Conservation (phyloP, 202 grass and related monocot species). For the Panicum virgatum region DNA sequence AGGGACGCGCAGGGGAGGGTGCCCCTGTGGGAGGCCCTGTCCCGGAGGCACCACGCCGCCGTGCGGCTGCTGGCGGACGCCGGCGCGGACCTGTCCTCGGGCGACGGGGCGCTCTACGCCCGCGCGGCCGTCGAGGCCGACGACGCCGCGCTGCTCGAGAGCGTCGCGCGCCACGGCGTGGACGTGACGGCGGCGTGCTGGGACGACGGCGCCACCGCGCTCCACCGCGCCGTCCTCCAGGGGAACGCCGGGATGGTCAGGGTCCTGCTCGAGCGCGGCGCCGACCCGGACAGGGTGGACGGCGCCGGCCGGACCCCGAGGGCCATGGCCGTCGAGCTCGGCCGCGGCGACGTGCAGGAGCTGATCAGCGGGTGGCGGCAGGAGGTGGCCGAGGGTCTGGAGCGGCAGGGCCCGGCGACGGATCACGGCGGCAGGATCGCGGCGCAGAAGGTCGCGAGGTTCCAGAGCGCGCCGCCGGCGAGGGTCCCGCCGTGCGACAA, state of each 20-base stretch:
- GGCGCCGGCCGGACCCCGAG: slow-evolving; percentile 37
- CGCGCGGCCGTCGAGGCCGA: slow-evolving; percentile 47
- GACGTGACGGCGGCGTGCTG: slow-evolving; percentile 29
- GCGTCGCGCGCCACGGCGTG: slow-evolving; percentile 45
- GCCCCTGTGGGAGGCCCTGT: slow-evolving; percentile 64
- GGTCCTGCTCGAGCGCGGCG: slow-evolving; percentile 47
- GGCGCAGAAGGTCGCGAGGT: not conserved
- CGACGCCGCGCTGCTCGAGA: slow-evolving; percentile 41
- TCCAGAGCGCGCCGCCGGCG: slow-evolving; percentile 20
- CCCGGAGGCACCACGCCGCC: slow-evolving; percentile 33
- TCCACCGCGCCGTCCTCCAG: slow-evolving; percentile 57
- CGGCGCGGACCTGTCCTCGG: slow-evolving; percentile 39
- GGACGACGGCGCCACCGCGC: slow-evolving; percentile 44
- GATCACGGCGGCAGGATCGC: too few species aligned
- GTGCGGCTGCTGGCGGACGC: slow-evolving; percentile 43
- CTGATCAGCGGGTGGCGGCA: slow-evolving; percentile 17
- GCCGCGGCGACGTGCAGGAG: slow-evolving; percentile 34
- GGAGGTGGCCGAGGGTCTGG: not conserved
- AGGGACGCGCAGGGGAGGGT: slow-evolving; percentile 57
- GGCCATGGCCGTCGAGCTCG: slow-evolving; percentile 30
- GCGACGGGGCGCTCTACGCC: slow-evolving; percentile 39
- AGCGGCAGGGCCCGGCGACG: not conserved
- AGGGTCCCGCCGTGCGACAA: slow-evolving; percentile 11
- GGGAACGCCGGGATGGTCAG: slow-evolving; percentile 32
- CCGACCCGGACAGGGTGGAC: slow-evolving; percentile 41